A percentile compares a stretch with the other conserved stretches of the same genome.
Conservation (phyloP, 2,329 filamentous ascomycete species). For the Talaromyces verruculosus region DNA sequence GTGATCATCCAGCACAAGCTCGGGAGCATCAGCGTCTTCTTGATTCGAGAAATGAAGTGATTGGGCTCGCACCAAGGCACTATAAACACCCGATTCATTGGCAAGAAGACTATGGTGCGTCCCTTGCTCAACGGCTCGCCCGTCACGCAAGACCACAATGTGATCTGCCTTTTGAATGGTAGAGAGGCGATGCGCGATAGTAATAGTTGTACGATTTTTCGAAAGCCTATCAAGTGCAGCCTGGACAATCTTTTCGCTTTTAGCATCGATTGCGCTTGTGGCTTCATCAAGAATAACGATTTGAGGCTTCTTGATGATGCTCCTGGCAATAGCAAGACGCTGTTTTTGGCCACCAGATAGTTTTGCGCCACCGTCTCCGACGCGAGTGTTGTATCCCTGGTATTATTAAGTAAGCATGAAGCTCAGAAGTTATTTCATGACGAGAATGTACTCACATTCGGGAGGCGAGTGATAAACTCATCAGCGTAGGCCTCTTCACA, state of each 20-base stretch:
- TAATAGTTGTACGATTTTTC: slow-evolving; percentile 77
- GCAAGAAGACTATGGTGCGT: slow-evolving; percentile 70
- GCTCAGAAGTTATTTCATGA: slow-evolving; percentile 62
- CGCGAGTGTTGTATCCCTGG: slow-evolving; percentile 66
- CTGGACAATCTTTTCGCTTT: slow-evolving; percentile 67
- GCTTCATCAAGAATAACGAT: slow-evolving; percentile 86
- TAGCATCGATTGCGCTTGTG: slow-evolving; percentile 78
- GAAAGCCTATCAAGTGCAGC: slow-evolving; percentile 76
- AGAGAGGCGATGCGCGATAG: slow-evolving; percentile 81
- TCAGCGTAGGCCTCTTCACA: slow-evolving; percentile 68
- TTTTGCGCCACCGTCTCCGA: slow-evolving; percentile 66
- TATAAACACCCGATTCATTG: slow-evolving; percentile 62
- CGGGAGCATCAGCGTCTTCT: neutral
- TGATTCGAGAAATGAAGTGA: slow-evolving; percentile 25
- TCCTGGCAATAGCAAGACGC: slow-evolving; percentile 75
- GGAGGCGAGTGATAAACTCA: slow-evolving; percentile 66
- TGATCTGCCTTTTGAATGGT: slow-evolving; percentile 74
- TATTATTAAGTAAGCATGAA: slow-evolving; percentile 62
- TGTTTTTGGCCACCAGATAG: slow-evolving; percentile 86
- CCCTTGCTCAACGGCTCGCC: slow-evolving; percentile 69
- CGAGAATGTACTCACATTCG: slow-evolving; percentile 34
- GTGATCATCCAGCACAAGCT: neutral
- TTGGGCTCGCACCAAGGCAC: slow-evolving; percentile 59
- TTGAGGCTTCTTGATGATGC: slow-evolving; percentile 71
- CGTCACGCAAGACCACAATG: slow-evolving; percentile 73